Evolutionary conservation across 768 basidiomycete species (phyloP).

Genomic region (Phaffia tasmanica): DNA sequence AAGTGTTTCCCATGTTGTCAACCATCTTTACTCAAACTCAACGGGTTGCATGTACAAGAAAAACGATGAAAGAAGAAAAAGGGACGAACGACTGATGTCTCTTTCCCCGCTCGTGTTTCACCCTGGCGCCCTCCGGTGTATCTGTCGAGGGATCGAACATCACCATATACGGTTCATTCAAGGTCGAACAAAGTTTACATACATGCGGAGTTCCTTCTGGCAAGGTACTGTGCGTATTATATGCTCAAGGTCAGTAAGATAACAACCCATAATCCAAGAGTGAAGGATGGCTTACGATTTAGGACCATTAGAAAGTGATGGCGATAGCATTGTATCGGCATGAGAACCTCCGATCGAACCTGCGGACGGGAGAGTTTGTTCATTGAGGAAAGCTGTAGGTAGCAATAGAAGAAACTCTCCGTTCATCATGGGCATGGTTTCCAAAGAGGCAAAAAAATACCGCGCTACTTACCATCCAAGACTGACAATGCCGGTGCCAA

Average conservation of each 20-base stretch:
- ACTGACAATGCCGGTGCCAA: slow-evolving; percentile 16
- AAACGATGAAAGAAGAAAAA: neutral
- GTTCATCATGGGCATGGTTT: neutral
- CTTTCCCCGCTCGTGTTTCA: slow-evolving; percentile 10
- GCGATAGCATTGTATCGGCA: neutral
- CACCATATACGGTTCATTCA: slow-evolving; percentile 8
- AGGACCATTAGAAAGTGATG: neutral
- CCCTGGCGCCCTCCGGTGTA: neutral
- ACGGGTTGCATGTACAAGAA: neutral
- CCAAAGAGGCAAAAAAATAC: neutral
- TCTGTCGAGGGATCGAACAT: slow-evolving; percentile 2
- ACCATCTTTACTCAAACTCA: neutral
- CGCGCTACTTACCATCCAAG: slow-evolving; percentile 6
- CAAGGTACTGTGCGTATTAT: neutral
- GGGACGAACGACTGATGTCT: slow-evolving; percentile 7
- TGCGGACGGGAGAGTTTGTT: neutral
- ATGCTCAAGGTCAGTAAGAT: too few relatives aligned
- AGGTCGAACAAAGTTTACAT: slow-evolving; percentile 11
- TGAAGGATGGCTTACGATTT: neutral
- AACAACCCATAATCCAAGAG: too few relatives aligned
- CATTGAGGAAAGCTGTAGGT: slow-evolving; percentile 14
- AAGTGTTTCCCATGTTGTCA: neutral
- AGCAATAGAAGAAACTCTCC: neutral
- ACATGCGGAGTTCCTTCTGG: neutral
- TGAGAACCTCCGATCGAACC: slow-evolving; percentile 5